Conservation (phyloP, 306 rosid genomes). For the Vigna angularis region DNA sequence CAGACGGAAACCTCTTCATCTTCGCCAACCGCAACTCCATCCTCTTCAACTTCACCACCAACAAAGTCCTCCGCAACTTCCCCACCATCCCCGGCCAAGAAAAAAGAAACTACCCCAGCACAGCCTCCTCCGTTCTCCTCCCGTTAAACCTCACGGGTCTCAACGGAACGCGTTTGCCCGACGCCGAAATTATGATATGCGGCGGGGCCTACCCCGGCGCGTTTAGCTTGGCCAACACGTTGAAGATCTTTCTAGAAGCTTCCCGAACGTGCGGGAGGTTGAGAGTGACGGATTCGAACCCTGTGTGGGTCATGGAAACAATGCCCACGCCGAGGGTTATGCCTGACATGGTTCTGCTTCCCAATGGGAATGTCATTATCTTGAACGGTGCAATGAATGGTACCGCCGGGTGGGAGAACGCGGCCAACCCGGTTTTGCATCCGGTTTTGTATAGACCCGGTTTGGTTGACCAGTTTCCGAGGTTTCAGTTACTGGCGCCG, state of each 20-base stretch:
- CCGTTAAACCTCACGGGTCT: conserved; percentile 54
- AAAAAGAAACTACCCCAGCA: conserved; percentile 79
- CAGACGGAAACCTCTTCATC: conserved; percentile 75
- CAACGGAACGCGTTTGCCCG: conserved; percentile 31
- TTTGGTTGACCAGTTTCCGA: not conserved
- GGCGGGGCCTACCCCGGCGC: conserved; percentile 76
- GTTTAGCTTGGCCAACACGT: conserved; percentile 37
- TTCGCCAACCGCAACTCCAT: conserved; percentile 73
- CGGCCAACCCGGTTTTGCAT: conserved; percentile 53
- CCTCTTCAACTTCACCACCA: conserved; percentile 50
- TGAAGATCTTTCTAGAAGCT: conserved; percentile 49
- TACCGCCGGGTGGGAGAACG: conserved; percentile 77
- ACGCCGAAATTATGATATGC: conserved; percentile 71
- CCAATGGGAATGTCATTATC: conserved; percentile 64
- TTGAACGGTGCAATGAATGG: conserved; percentile 80
- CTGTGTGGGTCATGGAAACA: conserved; percentile 65
- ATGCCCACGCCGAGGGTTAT: conserved; percentile 81
- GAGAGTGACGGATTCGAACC: conserved; percentile 55
- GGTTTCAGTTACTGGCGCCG: conserved; percentile 57
- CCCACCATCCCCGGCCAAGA: conserved; percentile 63
- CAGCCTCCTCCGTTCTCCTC: conserved; percentile 76
- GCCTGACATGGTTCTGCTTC: conserved; percentile 73
- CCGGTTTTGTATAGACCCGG: conserved; percentile 63
- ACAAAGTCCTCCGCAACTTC: conserved; percentile 47
- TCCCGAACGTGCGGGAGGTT: conserved; percentile 68